A percentile compares a stretch with the other conserved stretches of the same genome.
These are phyloP conservation scores for Brassica juncea DNA, from an alignment of 345 rosid genomes.

Conservation along the genomic window DNA sequence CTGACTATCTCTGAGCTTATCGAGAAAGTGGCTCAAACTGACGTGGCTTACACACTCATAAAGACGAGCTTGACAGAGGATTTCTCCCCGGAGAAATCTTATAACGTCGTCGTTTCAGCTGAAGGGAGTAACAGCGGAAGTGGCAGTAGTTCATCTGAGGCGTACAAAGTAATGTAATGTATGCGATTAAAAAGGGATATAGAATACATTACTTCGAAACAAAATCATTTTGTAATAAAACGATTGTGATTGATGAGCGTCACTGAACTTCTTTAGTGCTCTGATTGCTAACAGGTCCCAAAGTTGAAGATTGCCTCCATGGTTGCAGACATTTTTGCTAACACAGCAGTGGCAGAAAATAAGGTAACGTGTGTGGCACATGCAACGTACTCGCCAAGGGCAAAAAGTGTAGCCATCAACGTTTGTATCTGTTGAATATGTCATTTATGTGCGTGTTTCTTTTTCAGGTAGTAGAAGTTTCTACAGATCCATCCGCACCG, in stretches of 20 bases:
- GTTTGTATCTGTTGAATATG: neutral
- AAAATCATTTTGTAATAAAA: conserved; percentile 13
- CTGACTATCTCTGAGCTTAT: conserved; percentile 61
- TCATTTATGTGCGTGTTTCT: neutral
- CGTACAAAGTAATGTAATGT: conserved; percentile 99
- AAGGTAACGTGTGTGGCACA: conserved; percentile 52
- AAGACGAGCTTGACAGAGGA: conserved; percentile 81
- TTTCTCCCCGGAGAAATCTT: conserved; percentile 76
- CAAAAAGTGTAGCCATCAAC: neutral
- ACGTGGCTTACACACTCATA: conserved; percentile 75
- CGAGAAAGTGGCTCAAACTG: conserved; percentile 65
- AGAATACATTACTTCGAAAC: conserved; percentile 17
- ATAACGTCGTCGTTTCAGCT: conserved; percentile 71
- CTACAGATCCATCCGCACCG: conserved; percentile 76
- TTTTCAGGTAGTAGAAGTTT: conserved; percentile 79
- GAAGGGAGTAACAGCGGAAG: conserved; percentile 58
- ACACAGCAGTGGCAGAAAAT: conserved; percentile 86
- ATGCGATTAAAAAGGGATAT: conserved; percentile 49
- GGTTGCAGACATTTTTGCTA: conserved; percentile 83
- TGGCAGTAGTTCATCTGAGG: conserved; percentile 48
- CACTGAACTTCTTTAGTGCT: conserved; percentile 19
- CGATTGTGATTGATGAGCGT: neutral
- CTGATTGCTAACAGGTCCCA: conserved; percentile 54
- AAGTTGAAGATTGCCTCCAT: conserved; percentile 71
- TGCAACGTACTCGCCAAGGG: neutral